Conservation (phyloP, 2,329 filamentous ascomycete species). For the Neocatenulostroma microsporum region DNA sequence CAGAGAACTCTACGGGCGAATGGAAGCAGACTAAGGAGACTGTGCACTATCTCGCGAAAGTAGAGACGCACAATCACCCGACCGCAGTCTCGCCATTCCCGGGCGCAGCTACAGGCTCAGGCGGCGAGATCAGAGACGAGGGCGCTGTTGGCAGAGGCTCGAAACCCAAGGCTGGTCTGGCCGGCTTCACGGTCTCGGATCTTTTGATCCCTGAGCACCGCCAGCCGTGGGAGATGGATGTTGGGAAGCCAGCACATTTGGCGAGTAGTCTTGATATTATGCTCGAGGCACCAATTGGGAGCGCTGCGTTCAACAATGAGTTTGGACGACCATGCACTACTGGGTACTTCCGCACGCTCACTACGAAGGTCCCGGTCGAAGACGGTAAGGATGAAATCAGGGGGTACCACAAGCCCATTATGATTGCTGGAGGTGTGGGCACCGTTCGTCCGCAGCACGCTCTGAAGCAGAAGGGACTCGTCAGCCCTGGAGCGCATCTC, state of each 20-base stretch:
- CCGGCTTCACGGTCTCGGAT: constrained; percentile 92
- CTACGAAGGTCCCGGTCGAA: constrained; percentile 58
- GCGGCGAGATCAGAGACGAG: constrained; percentile 92
- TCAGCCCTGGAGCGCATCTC: constrained; percentile 79
- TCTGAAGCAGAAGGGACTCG: constrained; percentile 70
- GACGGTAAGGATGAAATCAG: constrained; percentile 62
- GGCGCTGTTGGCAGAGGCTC: constrained; percentile 90
- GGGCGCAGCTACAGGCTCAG: constrained; percentile 88
- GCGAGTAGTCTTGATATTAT: constrained; percentile 94
- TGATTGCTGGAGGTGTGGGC: constrained; percentile 93
- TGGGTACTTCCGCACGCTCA: constrained; percentile 85
- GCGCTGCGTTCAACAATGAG: constrained; percentile 94
- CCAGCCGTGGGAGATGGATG: constrained; percentile 83
- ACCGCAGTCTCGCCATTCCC: constrained; percentile 91
- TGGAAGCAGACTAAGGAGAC: constrained; percentile 83
- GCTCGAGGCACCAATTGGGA: constrained; percentile 92
- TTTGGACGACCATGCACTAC: constrained; percentile 84
- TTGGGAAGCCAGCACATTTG: constrained; percentile 85
- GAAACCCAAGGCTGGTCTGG: constrained; percentile 81
- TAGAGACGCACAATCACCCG: constrained; percentile 96
- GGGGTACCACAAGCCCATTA: constrained; percentile 97
- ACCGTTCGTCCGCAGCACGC: constrained; percentile 87
- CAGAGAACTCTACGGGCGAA: constrained; percentile 73
- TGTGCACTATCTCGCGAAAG: constrained; percentile 83
- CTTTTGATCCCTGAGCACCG: constrained; percentile 75